Percentiles rank a stretch among this genome's conserved stretches.
Conservation (phyloP, 176 grass and related monocot species). For the Dendrocalamus sinicus region DNA sequence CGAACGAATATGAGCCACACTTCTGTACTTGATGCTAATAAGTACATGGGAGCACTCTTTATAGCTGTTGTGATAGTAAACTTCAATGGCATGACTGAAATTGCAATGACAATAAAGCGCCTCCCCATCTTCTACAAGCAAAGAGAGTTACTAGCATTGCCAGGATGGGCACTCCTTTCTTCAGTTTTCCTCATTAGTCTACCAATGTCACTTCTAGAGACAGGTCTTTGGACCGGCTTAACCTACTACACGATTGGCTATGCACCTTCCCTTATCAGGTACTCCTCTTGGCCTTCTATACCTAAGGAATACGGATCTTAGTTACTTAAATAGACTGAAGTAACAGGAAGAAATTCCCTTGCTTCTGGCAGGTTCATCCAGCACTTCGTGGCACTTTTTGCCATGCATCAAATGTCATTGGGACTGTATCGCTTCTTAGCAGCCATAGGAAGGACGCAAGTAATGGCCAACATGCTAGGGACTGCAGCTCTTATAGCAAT, state of each 20-base stretch:
- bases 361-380: slow-evolving; percentile 68
- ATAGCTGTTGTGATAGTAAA: slow-evolving; percentile 67
- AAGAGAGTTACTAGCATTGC: slow-evolving; percentile 76
- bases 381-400: slow-evolving; percentile 79
- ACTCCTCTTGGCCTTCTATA: slow-evolving; percentile 26
- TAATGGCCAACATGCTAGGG: slow-evolving; percentile 76
- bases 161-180: slow-evolving; percentile 89
- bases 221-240: slow-evolving; percentile 81
- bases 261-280: slow-evolving; percentile 81
- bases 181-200: slow-evolving; percentile 78
- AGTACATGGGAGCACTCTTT: slow-evolving; percentile 81
- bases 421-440: slow-evolving; percentile 83
- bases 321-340: slow-evolving; percentile 8
- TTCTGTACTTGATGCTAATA: slow-evolving; percentile 73
- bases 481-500: slow-evolving; percentile 69
- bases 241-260: slow-evolving; percentile 91
- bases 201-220: slow-evolving; percentile 81
- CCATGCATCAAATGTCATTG: slow-evolving; percentile 93
- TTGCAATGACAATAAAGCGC: slow-evolving; percentile 89
- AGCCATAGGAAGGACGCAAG: slow-evolving; percentile 82
- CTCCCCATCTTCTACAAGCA: slow-evolving; percentile 97
- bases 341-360: slow-evolving; percentile 29
- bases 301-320: slow-evolving; percentile 8
- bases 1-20: slow-evolving; percentile 77
- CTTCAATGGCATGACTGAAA: slow-evolving; percentile 97